These are phyloP conservation scores for Circinella minor DNA, from an alignment of 371 early-diverging fungal genomes.

Conservation along the genomic window DNA sequence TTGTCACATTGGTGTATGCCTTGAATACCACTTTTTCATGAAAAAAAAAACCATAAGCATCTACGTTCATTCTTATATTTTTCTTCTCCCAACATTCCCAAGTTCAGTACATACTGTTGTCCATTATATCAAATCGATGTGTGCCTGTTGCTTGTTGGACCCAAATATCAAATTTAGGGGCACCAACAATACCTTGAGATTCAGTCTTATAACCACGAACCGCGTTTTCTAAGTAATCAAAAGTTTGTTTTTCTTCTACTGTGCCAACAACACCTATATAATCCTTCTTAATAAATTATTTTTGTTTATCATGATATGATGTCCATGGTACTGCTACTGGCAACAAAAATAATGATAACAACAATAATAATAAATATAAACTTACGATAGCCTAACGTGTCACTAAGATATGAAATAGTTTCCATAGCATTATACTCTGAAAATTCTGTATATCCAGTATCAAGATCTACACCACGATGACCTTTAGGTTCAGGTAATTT, in stretches of 20 bases:
- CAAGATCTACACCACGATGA: slow-evolving; percentile 38
- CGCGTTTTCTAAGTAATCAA: slow-evolving; percentile 38
- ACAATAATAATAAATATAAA: background rate
- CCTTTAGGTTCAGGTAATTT: slow-evolving; percentile 45
- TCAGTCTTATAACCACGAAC: slow-evolving; percentile 37
- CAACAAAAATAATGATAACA: background rate
- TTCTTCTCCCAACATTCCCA: background rate
- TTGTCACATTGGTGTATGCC: slow-evolving; percentile 74
- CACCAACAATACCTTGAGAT: slow-evolving; percentile 35
- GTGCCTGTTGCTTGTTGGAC: slow-evolving; percentile 65
- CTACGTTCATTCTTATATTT: background rate
- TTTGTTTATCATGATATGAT: background rate
- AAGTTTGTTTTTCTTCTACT: slow-evolving; percentile 45
- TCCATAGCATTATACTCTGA: slow-evolving; percentile 62
- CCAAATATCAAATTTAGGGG: slow-evolving; percentile 67
- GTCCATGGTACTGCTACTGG: background rate
- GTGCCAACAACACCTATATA: slow-evolving; percentile 54
- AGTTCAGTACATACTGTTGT: slow-evolving; percentile 50
- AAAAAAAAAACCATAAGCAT: background rate
- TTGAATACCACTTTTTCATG: slow-evolving; percentile 59
- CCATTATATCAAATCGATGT: slow-evolving; percentile 78
- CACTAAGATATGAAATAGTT: slow-evolving; percentile 52
- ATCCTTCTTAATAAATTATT: background rate
- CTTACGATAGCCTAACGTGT: slow-evolving; percentile 62
- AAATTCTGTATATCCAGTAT: slow-evolving; percentile 46